Percentiles rank a stretch among this genome's conserved stretches.
Conservation (phyloP, 1,139 yeast genomes). For the Kodamaea sp. region DNA sequence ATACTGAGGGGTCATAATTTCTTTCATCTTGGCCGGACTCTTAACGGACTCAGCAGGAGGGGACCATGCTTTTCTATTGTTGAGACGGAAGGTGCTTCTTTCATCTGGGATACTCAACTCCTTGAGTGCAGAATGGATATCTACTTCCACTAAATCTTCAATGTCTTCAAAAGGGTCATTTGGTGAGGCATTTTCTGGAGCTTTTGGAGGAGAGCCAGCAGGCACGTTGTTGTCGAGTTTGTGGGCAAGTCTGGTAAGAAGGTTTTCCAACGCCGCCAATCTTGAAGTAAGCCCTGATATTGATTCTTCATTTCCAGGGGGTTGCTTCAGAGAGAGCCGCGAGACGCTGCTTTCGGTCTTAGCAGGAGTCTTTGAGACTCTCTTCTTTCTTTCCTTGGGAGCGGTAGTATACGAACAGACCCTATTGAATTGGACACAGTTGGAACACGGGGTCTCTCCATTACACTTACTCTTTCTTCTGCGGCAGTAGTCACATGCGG, state of each 20-base stretch:
- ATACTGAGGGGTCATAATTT: slow-evolving; percentile 3
- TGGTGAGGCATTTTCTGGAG: too few species aligned
- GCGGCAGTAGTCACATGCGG: slow-evolving; percentile 28
- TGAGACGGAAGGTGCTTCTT: background rate
- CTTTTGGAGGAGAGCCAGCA: background rate
- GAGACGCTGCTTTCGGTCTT: slow-evolving; percentile 3
- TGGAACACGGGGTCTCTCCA: slow-evolving; percentile 23
- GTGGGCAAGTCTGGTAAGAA: slow-evolving; percentile 11
- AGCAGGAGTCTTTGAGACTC: slow-evolving; percentile 10
- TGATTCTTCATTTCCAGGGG: background rate
- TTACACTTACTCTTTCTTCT: slow-evolving; percentile 28
- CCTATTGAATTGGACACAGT: slow-evolving; percentile 17
- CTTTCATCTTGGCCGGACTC: slow-evolving; percentile 3
- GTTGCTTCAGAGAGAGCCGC: background rate
- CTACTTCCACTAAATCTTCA: background rate
- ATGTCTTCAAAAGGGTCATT: background rate
- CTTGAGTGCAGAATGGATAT: background rate
- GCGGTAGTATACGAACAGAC: slow-evolving; percentile 18
- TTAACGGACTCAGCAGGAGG: background rate
- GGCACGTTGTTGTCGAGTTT: slow-evolving; percentile 6
- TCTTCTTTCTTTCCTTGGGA: slow-evolving; percentile 17
- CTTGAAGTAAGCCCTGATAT: slow-evolving; percentile 13
- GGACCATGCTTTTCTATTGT: background rate
- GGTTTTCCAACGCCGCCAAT: slow-evolving; percentile 13
- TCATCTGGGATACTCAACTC: background rate